phyloP scores from a whole-genome alignment of 139 green algal species.

The Chlorella sp. region DNA sequence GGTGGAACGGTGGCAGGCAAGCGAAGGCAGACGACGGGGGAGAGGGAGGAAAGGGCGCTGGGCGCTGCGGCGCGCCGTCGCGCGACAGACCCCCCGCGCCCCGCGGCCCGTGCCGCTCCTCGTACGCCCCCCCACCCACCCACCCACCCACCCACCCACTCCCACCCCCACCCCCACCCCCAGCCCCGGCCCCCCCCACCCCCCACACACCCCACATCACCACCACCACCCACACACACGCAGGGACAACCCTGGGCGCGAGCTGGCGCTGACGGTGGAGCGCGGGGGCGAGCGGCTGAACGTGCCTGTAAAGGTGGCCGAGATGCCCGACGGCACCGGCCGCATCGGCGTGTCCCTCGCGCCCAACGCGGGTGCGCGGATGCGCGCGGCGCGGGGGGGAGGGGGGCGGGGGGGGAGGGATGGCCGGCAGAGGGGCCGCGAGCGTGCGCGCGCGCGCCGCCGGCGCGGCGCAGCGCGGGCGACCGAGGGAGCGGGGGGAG shows the following conservation, averaged over 20 bases:
- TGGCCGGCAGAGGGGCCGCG: too few relatives aligned
- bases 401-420: too few relatives aligned
- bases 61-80: too few relatives aligned
- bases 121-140: background rate
- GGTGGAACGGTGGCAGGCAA: background rate
- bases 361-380: conserved; percentile 70
- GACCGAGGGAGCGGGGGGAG: too few relatives aligned
- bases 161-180: background rate
- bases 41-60: background rate
- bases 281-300: conserved; percentile 32
- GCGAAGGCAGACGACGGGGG: background rate
- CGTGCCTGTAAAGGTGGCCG: conserved; percentile 38
- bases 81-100: too few relatives aligned
- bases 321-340: conserved; percentile 63
- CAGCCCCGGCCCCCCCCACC: background rate
- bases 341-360: conserved; percentile 90
- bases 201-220: background rate
- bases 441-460: too few relatives aligned
- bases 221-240: background rate
- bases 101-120: background rate
- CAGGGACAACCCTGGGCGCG: conserved; percentile 45
- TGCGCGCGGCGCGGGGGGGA: too few relatives aligned
- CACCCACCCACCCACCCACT: background rate
- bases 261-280: conserved; percentile 33
- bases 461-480: too few relatives aligned